Base-by-base conservation (phyloP, 2,329 filamentous ascomycete genomes). In the Aspergillus carbonarius region DNA sequence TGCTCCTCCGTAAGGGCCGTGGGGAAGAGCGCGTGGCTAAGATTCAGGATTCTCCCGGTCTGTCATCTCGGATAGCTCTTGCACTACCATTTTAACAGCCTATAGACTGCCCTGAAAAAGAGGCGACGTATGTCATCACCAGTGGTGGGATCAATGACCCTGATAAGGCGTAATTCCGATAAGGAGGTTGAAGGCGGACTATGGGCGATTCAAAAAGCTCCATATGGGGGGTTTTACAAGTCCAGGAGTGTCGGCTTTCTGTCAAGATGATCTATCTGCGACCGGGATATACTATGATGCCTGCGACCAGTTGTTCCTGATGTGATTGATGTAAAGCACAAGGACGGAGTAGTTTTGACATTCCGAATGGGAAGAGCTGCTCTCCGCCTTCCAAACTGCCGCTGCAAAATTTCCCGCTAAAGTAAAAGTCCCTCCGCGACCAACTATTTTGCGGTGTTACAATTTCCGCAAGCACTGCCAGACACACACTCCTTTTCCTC, bases 11-110 rank as follows among this genome's bases (percentile, higher is more conserved):
- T 9, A 90, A 90, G 67, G 87, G 87, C 48, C 81, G 87, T 61
- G 87, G 87, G 9, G 87, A 89, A 60, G 87, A 90, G 71, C 81
- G 87, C 59, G 87, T 89, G 49, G 87, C 87, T 2, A 89, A 89
- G 74, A 84, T 89, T 42, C 82, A 87, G 63, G 86, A 88, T 68
- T 88, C 85, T 34, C 86, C 86, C 59, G 86, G 85, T 88, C 70
- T 58, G 72, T 67, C 15, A 39, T 23, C 51, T 13, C 51, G 3
- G 23, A 20, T 27, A 20, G 10, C 55, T 51, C 42, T 44, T 59
- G 27, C 47, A 27, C n/a, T 40, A 40, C 7, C 1, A 20, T 18
- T 37, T 64, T 67, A 12, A 60, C 61, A n/a, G 17, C 39, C 20
- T 55, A 6, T 25, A 85, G 87, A 89, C 66, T 88, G 87, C 67